A percentile compares a stretch with the other conserved stretches of the same genome.
These are phyloP conservation scores for Nicotiana paniculata DNA, from an alignment of 257 asterid species.

Conservation along the genomic window DNA sequence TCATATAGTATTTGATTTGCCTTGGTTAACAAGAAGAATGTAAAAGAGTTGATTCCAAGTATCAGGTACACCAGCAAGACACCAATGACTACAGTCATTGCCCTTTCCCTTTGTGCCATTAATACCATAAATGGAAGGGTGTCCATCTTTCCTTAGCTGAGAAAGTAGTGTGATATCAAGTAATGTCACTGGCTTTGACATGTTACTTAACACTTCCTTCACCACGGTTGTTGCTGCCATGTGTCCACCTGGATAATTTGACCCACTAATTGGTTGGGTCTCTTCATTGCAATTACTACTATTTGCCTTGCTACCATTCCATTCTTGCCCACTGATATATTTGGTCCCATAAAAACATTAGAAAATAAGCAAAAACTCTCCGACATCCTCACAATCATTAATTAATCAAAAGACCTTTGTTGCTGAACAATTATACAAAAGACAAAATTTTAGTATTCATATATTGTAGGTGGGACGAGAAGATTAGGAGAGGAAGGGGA, in stretches of 20 bases:
- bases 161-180: slow-evolving; percentile 53
- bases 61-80: slow-evolving; percentile 81
- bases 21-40: slow-evolving; percentile 23
- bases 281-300: slow-evolving; percentile 41
- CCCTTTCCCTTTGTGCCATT: background rate
- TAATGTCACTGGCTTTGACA: slow-evolving; percentile 43
- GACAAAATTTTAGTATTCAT: background rate
- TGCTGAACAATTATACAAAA: too few species aligned
- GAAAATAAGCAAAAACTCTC: background rate
- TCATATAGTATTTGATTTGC: background rate
- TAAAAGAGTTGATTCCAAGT: slow-evolving; percentile 74
- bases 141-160: slow-evolving; percentile 75
- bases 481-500: background rate
- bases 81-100: slow-evolving; percentile 85
- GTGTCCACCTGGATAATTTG: slow-evolving; percentile 32
- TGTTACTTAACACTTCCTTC: slow-evolving; percentile 32
- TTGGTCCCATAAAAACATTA: background rate
- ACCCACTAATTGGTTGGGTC: slow-evolving; percentile 33
- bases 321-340: slow-evolving; percentile 46
- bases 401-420: too few species aligned
- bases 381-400: too few species aligned
- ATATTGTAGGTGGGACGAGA: background rate
- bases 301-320: slow-evolving; percentile 36
- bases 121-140: slow-evolving; percentile 44
- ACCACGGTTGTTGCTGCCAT: slow-evolving; percentile 31